Evolutionary conservation across 2,329 filamentous ascomycete genomes (phyloP).

Genomic region (Trichoderma citrinoviride): DNA sequence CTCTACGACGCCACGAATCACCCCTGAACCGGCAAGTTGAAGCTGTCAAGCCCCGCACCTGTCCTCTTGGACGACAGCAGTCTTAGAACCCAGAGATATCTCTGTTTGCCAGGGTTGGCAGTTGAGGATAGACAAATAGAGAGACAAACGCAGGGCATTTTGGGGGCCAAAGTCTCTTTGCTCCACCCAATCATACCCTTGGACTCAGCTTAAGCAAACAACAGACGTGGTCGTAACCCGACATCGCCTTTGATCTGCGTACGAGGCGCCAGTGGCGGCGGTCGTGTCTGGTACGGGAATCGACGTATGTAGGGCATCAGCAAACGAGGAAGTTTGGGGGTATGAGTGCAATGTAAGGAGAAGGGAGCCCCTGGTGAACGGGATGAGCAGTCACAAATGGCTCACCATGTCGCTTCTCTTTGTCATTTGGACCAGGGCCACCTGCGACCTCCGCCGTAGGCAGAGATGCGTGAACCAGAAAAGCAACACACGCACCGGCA

Average conservation of each 20-base stretch:
- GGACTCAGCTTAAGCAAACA: conserved; percentile 13
- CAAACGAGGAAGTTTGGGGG: not conserved
- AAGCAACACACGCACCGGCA: not conserved
- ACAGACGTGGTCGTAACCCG: not conserved
- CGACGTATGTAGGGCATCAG: not conserved
- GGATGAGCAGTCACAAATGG: conserved; percentile 1
- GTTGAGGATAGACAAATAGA: not conserved
- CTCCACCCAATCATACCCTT: conserved; percentile 1
- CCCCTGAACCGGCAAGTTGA: not conserved
- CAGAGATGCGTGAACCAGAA: not conserved
- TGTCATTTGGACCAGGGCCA: not conserved
- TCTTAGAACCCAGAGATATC: not conserved
- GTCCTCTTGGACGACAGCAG: not conserved
- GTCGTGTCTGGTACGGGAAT: not conserved
- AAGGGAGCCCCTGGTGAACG: not conserved
- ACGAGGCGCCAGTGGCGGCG: conserved; percentile 5
- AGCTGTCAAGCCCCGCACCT: not conserved
- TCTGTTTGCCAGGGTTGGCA: not conserved
- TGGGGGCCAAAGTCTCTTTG: conserved; percentile 1
- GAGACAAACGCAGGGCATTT: not conserved
- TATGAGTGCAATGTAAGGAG: not conserved
- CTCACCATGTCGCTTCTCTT: not conserved
- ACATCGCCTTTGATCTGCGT: not conserved
- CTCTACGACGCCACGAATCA: not conserved
- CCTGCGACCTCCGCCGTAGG: not conserved